Evolutionary conservation across 257 asterid species (phyloP).

Genomic region (Lithospermum erythrorhizon): DNA sequence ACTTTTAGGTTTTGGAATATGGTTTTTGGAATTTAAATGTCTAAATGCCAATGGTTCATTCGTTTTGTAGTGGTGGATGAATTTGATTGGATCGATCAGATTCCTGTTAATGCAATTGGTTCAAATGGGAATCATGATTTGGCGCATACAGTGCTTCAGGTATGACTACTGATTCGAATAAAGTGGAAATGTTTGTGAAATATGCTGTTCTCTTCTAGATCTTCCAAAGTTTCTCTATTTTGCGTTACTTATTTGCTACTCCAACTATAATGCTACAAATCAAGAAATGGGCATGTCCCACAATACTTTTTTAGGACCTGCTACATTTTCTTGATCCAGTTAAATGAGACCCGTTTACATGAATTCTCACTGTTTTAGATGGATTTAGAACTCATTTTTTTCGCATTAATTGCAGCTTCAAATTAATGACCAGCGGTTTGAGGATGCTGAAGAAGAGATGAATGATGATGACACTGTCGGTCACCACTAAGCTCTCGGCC

Average conservation of each 20-base stretch:
- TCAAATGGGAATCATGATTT: conserved; percentile 74
- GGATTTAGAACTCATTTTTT: conserved; percentile 2
- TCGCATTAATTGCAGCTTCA: conserved; percentile 54
- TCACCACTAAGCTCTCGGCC: neutral
- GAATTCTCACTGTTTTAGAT: neutral
- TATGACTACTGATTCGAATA: conserved; percentile 8
- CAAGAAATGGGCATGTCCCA: neutral
- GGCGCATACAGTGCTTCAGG: conserved; percentile 64
- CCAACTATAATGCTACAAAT: neutral
- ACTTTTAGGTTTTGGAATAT: too few relatives aligned
- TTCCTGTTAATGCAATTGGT: conserved; percentile 51
- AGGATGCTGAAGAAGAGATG: conserved; percentile 92
- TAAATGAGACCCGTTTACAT: neutral
- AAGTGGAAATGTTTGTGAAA: neutral
- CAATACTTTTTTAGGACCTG: neutral
- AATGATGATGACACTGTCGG: conserved; percentile 38
- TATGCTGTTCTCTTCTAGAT: neutral
- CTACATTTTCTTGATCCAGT: too few relatives aligned
- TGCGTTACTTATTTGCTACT: too few relatives aligned
- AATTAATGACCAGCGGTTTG: conserved; percentile 69
- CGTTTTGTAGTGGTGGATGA: conserved; percentile 42
- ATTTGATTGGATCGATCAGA: conserved; percentile 41
- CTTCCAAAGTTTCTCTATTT: too few relatives aligned
- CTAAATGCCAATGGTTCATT: neutral
- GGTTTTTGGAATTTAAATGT: neutral